These are phyloP conservation scores for Biscogniauxia mediterranea DNA, from an alignment of 2,329 filamentous ascomycete genomes.

Conservation along the genomic window DNA sequence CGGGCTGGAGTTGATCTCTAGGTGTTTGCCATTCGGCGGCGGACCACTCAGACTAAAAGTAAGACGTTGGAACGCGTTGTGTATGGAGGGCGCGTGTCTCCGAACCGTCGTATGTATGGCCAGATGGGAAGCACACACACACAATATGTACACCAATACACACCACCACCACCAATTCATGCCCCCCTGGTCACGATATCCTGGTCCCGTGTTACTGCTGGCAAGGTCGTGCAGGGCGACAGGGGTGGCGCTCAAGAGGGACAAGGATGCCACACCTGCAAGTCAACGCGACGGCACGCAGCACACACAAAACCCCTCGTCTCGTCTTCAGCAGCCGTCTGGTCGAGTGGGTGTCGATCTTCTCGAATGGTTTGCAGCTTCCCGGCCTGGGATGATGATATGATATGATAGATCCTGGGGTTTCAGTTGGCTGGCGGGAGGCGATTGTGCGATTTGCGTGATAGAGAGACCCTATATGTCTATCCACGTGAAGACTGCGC, in stretches of 20 bases:
- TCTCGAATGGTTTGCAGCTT: background rate
- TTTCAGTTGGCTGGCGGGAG: background rate
- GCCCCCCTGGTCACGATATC: background rate
- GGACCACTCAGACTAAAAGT: constrained; percentile 21
- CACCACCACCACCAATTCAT: background rate
- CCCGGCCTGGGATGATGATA: background rate
- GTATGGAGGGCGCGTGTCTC: constrained; percentile 15
- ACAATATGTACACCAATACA: too few species aligned
- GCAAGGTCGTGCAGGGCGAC: background rate
- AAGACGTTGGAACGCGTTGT: constrained; percentile 22
- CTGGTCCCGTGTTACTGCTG: background rate
- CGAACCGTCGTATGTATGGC: constrained; percentile 11
- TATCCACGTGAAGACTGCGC: background rate
- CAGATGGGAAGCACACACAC: constrained; percentile 16
- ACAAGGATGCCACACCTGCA: background rate
- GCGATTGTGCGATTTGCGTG: background rate
- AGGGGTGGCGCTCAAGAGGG: background rate
- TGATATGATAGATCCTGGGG: background rate
- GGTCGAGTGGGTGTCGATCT: background rate
- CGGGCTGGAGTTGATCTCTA: constrained; percentile 13
- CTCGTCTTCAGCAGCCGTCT: background rate
- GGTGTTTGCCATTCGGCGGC: constrained; percentile 18
- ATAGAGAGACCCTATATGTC: background rate
- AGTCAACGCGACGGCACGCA: background rate
- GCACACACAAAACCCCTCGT: background rate